Percentiles rank a stretch among this genome's conserved stretches.
Evolutionary conservation across 345 rosid species (phyloP).

Genomic region (Adansonia digitata): DNA sequence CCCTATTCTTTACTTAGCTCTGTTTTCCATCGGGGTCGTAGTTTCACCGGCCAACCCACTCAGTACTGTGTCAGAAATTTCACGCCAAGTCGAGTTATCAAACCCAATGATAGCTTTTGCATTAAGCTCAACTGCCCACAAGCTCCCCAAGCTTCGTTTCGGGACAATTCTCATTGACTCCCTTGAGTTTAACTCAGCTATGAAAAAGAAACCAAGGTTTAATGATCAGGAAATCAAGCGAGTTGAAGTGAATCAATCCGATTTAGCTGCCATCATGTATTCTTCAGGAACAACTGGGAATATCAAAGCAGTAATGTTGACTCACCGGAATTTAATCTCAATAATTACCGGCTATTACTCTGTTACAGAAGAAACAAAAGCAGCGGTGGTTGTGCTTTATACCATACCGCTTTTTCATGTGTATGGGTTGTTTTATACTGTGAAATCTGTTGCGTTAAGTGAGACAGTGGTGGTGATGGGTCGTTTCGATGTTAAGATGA

Average conservation of each 20-base stretch:
- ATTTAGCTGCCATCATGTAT: slow-evolving; percentile 31
- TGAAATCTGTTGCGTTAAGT: not conserved
- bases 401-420: not conserved
- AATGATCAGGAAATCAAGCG: not conserved
- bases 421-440: not conserved
- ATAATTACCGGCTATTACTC: not conserved
- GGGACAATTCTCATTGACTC: slow-evolving; percentile 27
- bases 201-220: not conserved
- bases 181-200: slow-evolving; percentile 18
- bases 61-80: slow-evolving; percentile 18
- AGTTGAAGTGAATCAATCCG: slow-evolving; percentile 23
- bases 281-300: slow-evolving; percentile 40
- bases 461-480: not conserved
- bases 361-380: not conserved
- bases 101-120: slow-evolving; percentile 28
- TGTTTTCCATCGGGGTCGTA: slow-evolving; percentile 27
- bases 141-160: slow-evolving; percentile 18
- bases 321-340: slow-evolving; percentile 28
- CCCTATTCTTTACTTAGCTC: slow-evolving; percentile 28
- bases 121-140: slow-evolving; percentile 17
- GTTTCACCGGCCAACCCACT: slow-evolving; percentile 28
- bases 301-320: slow-evolving; percentile 35
- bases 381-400: not conserved
- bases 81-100: slow-evolving; percentile 15
- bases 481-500: not conserved